Evolutionary conservation across 202 grass and related monocot species (phyloP).

Genomic region (Brachypodium distachyon): DNA sequence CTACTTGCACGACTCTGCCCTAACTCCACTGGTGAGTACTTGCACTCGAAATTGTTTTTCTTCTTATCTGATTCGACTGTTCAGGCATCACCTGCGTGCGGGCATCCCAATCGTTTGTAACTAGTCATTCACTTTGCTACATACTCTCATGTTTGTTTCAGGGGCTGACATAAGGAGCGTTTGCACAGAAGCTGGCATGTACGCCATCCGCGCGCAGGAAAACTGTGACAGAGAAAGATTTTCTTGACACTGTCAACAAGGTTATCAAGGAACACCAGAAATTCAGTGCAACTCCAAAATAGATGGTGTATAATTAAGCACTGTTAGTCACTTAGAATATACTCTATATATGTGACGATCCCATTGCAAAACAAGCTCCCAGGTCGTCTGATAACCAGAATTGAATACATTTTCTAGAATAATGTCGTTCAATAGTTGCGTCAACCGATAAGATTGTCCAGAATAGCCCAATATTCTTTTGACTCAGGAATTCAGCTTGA

Average conservation of each 20-base stretch:
- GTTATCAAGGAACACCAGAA: slow-evolving; percentile 95
- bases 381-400: background rate
- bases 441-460: too few species aligned
- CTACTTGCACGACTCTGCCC: slow-evolving; percentile 87
- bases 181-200: slow-evolving; percentile 94
- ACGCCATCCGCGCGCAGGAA: slow-evolving; percentile 80
- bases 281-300: slow-evolving; percentile 88
- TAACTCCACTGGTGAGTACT: slow-evolving; percentile 74
- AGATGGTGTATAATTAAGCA: slow-evolving; percentile 89
- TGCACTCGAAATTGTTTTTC: background rate
- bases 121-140: background rate
- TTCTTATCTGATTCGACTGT: background rate
- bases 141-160: background rate
- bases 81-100: background rate
- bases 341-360: too few species aligned
- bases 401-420: background rate
- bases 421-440: too few species aligned
- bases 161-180: slow-evolving; percentile 91
- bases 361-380: background rate
- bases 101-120: background rate
- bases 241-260: slow-evolving; percentile 83
- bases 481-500: too few species aligned
- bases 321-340: too few species aligned
- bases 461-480: too few species aligned
- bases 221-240: slow-evolving; percentile 91